A percentile compares a stretch with the other conserved stretches of the same genome.
Conservation (phyloP, 1,284 basidiomycete species). For the Ustilago nuda region DNA sequence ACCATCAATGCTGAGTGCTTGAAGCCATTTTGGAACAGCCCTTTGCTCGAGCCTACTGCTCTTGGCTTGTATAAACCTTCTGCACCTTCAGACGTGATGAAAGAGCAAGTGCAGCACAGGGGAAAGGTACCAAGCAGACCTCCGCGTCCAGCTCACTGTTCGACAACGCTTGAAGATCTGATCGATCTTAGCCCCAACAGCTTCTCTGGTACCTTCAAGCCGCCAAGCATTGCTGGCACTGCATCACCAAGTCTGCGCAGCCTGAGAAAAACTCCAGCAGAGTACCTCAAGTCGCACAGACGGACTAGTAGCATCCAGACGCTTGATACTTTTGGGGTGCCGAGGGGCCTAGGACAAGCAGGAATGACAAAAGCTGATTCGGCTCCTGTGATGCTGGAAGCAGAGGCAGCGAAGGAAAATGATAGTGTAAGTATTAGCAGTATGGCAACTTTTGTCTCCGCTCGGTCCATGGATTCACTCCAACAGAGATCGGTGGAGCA, state of each 20-base stretch:
- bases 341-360: not conserved
- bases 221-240: not conserved
- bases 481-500: not conserved
- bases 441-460: not conserved
- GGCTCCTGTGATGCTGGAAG: not conserved
- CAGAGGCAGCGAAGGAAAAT: not conserved
- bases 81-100: not conserved
- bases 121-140: slow-evolving; percentile 5
- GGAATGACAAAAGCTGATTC: slow-evolving; percentile 1
- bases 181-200: not conserved
- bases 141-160: slow-evolving; percentile 21
- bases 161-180: slow-evolving; percentile 13
- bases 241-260: not conserved
- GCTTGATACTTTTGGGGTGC: not conserved
- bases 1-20: not conserved
- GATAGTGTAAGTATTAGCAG: not conserved
- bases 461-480: not conserved
- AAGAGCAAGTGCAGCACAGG: not conserved
- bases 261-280: slow-evolving; percentile 16
- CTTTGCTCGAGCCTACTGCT: not conserved
- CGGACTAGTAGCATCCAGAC: not conserved
- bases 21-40: not conserved
- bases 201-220: not conserved
- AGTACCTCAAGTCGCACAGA: slow-evolving; percentile 11
- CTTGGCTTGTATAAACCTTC: not conserved